Base-by-base conservation (phyloP, 257 asterid genomes). In the Nemophila menziesii region DNA sequence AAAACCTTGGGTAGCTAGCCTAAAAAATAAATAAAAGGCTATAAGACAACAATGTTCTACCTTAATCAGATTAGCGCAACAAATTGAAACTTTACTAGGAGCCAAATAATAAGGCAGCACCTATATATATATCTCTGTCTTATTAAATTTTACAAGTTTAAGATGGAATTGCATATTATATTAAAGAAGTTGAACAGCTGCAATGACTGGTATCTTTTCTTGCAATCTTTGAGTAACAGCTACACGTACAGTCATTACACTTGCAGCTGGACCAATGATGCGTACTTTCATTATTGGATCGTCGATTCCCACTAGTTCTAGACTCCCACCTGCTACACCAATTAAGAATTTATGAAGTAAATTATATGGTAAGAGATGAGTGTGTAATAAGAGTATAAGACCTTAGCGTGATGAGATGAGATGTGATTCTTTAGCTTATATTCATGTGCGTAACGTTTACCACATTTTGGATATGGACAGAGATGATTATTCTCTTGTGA, bases 401-500 rank as follows among this genome's bases (percentile, higher is more conserved):
- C 99, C 99, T 90, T 85, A 66, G 77, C 96, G 20, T 85, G 96
- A 63, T 80, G 82, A 49, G 93, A 52, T 18, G 76, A 29, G 52
- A 90, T 56, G 64, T 90, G 99, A 67, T 90, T 90, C 70, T 78
- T 90, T 47, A 90, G 81, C 75, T 90, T 90, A 81, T 85, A 90
- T 52, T 90, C 99, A 13, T 90, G 99, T 5, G 99, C 96, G 20
- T 90, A 90, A 50, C 99, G 73, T 74, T 90, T 90, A 46, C 99
- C 99, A 34, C 99, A 90, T 20, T 90, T 96, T 22, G 87, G 71
- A 67, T 81, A 85, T 0, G 89, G 99, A 73, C 99, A 90, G 29
- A 80, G 65, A 55, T 90, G 99, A 47, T 90, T 84, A 61, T 90
- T 90, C 81, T 90, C 99, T 61, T 90, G 99, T 11, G 99, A 84